Evolutionary conservation across 2,329 filamentous ascomycete genomes (phyloP).

Genomic region (Coleophoma cylindrospora): DNA sequence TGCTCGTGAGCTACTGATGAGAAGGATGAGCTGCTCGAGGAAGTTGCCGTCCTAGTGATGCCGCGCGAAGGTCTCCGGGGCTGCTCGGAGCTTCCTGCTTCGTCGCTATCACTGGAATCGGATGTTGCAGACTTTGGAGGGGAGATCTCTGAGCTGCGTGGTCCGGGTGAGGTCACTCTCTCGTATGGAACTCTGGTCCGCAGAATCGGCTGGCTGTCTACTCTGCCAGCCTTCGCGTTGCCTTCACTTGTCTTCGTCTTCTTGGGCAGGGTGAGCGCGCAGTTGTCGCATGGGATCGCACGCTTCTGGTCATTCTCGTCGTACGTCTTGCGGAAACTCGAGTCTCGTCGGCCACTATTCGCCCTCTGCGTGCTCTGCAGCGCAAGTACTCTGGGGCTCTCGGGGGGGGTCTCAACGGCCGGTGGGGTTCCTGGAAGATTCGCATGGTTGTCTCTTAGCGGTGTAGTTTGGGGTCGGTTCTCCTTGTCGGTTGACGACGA

Average conservation of each 20-base stretch:
- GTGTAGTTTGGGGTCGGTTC: slow-evolving; percentile 4
- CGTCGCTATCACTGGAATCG: slow-evolving; percentile 21
- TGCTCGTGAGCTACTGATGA: slow-evolving; percentile 51
- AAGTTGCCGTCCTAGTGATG: slow-evolving; percentile 14
- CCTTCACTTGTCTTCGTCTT: slow-evolving; percentile 24
- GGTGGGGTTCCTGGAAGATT: slow-evolving; percentile 32
- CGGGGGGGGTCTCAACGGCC: slow-evolving; percentile 51
- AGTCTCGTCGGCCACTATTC: slow-evolving; percentile 42
- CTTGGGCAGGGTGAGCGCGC: slow-evolving; percentile 59
- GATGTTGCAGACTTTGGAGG: slow-evolving; percentile 23
- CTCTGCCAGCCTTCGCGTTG: slow-evolving; percentile 5
- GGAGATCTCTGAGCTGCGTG: slow-evolving; percentile 8
- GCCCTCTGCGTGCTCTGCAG: slow-evolving; percentile 22
- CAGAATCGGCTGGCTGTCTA: slow-evolving; percentile 44
- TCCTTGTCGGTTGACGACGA: slow-evolving; percentile 13
- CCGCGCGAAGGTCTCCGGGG: slow-evolving; percentile 10
- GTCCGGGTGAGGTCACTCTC: slow-evolving; percentile 34
- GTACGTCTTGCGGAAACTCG: slow-evolving; percentile 57
- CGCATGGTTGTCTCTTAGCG: neutral
- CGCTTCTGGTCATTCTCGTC: slow-evolving; percentile 61
- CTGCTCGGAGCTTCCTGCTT: slow-evolving; percentile 12
- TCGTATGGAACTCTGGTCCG: slow-evolving; percentile 57
- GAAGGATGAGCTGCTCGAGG: slow-evolving; percentile 31
- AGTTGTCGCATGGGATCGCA: slow-evolving; percentile 63
- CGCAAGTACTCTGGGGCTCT: slow-evolving; percentile 43